Base-by-base conservation (phyloP, 257 asterid species). In the Nemophila menziesii region DNA sequence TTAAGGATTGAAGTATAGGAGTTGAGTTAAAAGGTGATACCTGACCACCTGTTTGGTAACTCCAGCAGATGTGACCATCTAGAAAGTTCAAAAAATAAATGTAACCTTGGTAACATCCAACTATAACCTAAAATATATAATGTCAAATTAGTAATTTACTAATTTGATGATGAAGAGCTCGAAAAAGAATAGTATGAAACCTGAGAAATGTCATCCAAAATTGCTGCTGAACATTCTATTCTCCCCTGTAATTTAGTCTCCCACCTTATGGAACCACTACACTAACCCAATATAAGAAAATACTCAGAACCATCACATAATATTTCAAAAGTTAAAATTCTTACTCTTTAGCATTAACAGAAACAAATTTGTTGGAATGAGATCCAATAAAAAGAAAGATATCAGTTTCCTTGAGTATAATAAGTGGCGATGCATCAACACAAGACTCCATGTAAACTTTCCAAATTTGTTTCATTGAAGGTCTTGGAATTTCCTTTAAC, bases 341-440 rank as follows among this genome's bases (percentile, higher is more conserved):
- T 20, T 68, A 86, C 96, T 90, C 80, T 70, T 52, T 70, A 46
- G 77, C 92, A 56, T 84, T 68, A 11, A 80, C 44, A 52, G 93
- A 75, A 50, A 71, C 67, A 66, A 89, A 84, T 61, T 66, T 89
- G 67, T 74, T 72, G 3, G 94, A 75, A 68, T 89, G 97, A 57
- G 95, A 77, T 58, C 97, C 97, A 46, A 80, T 68, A 77, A 89
- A 78, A 43, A 89, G 33, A 59, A 48, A 74, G 20, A 64, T 43
- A 47, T 67, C 56, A 44, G 65, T 68, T 69, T 66, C 93, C 44
- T 57, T 76, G 23, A 63, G 62, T 66, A 89, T 77, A 63, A 84
- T 50, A 43, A 89, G 82, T 45, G 97, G 95, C 41, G 97, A 89
- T 46, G 97, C 97, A 63, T 89, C 97, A 55, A 89, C 86, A 66